Percentiles rank a stretch among this genome's conserved stretches.
Conservation (phyloP, 306 rosid genomes). For the Benincasa hispida region DNA sequence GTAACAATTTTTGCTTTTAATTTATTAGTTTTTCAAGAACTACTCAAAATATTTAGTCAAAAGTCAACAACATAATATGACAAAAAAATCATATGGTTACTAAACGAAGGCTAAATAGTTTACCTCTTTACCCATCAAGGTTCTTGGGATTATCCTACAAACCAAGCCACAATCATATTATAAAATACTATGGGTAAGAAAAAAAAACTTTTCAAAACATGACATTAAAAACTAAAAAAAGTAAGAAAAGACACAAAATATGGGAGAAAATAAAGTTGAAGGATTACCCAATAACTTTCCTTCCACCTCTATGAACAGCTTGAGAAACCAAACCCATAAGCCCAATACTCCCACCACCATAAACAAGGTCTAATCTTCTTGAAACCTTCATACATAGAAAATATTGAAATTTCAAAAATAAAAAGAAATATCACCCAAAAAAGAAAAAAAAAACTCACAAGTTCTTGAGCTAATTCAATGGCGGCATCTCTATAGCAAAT, state of each 20-base stretch:
- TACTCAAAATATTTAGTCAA: too few relatives aligned
- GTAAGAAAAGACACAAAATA: not conserved
- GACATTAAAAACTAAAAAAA: not conserved
- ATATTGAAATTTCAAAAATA: not conserved
- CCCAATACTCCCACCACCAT: constrained; percentile 61
- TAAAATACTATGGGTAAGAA: not conserved
- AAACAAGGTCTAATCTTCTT: constrained; percentile 38
- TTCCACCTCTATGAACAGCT: constrained; percentile 47
- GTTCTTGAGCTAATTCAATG: constrained; percentile 16
- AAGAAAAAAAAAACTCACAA: not conserved
- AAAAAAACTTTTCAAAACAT: too few relatives aligned
- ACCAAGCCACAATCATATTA: not conserved
- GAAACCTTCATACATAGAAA: constrained; percentile 21
- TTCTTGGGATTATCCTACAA: constrained; percentile 39
- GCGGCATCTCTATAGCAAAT: constrained; percentile 21
- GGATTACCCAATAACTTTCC: constrained; percentile 44
- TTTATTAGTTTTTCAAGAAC: too few relatives aligned
- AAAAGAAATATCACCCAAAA: too few relatives aligned
- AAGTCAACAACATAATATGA: too few relatives aligned
- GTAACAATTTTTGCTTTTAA: too few relatives aligned
- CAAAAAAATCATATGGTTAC: too few relatives aligned
- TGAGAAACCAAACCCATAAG: constrained; percentile 49
- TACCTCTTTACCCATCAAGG: constrained; percentile 37
- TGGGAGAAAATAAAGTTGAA: not conserved
- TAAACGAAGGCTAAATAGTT: too few relatives aligned